phyloP scores from a whole-genome alignment of 805 yeast species.

The Teunomyces cretensis region DNA sequence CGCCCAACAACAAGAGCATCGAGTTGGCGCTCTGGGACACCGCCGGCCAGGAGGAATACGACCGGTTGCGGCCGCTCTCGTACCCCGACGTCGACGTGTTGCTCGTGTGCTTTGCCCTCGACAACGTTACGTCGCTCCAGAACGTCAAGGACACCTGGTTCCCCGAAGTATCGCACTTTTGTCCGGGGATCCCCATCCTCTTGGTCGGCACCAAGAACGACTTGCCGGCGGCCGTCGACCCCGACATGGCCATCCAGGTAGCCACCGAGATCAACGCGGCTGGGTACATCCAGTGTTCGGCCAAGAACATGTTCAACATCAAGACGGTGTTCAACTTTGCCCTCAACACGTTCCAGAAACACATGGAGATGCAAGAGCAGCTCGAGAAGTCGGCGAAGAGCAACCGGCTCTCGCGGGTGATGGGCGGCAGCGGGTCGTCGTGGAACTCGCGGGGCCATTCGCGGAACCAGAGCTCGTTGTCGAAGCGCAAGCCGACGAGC shows the following conservation, averaged over 20 bases:
- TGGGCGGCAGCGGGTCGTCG: constrained; percentile 20
- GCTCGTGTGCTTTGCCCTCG: constrained; percentile 73
- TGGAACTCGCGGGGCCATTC: constrained; percentile 16
- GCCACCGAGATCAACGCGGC: constrained; percentile 66
- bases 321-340: constrained; percentile 67
- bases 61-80: constrained; percentile 71
- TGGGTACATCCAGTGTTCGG: constrained; percentile 77
- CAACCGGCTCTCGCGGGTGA: constrained; percentile 35
- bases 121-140: constrained; percentile 58
- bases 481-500: constrained; percentile 33
- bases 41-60: constrained; percentile 88
- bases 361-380: constrained; percentile 36
- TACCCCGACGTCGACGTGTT: constrained; percentile 79
- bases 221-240: constrained; percentile 38
- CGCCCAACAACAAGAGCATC: constrained; percentile 69
- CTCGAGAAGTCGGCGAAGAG: constrained; percentile 30
- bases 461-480: constrained; percentile 21
- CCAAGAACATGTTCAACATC: constrained; percentile 67
- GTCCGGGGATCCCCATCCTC: constrained; percentile 75
- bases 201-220: constrained; percentile 86
- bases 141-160: constrained; percentile 82
- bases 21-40: constrained; percentile 86
- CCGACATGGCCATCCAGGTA: constrained; percentile 50
- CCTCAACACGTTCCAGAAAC: constrained; percentile 37
- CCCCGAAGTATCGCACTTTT: constrained; percentile 81